Conservation (phyloP, 306 rosid species). For the Prunus fruticosa region DNA sequence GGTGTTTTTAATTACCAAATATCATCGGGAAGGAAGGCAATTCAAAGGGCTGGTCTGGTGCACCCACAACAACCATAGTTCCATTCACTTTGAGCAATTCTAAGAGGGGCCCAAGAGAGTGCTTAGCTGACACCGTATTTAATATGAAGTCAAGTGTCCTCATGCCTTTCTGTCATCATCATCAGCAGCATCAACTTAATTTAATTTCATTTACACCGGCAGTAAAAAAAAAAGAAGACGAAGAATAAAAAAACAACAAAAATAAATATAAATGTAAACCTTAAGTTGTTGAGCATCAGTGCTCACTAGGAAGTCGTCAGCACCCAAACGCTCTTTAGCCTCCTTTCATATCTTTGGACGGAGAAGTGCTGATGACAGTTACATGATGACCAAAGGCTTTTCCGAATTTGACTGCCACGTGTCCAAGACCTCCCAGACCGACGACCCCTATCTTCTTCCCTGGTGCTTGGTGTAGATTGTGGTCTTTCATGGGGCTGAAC, state of each 20-base stretch:
- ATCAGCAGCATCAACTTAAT: neutral
- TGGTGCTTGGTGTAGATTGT: slow-evolving; percentile 28
- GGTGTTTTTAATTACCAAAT: slow-evolving; percentile 41
- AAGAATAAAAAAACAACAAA: no score
- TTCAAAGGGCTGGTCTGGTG: slow-evolving; percentile 59
- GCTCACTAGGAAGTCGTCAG: slow-evolving; percentile 63
- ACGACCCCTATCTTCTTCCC: slow-evolving; percentile 61
- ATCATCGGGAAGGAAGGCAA: slow-evolving; percentile 63
- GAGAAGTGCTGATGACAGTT: slow-evolving; percentile 71
- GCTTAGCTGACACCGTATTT: slow-evolving; percentile 63
- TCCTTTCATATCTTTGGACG: slow-evolving; percentile 59
- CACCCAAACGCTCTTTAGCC: slow-evolving; percentile 58
- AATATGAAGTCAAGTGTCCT: slow-evolving; percentile 56
- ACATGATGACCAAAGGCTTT: slow-evolving; percentile 81
- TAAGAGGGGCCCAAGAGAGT: slow-evolving; percentile 43
- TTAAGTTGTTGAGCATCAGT: slow-evolving; percentile 48
- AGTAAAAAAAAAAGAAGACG: no score
- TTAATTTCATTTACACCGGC: neutral
- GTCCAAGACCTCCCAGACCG: slow-evolving; percentile 80
- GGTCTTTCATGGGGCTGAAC: slow-evolving; percentile 60
- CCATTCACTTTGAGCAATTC: slow-evolving; percentile 71
- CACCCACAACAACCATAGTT: slow-evolving; percentile 57
- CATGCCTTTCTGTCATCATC: slow-evolving; percentile 8
- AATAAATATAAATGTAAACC: slow-evolving; percentile 16
- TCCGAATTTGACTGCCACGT: slow-evolving; percentile 67